Evolutionary conservation across 2,329 filamentous ascomycete species (phyloP).

Genomic region (Chaetomiaceae sp.): DNA sequence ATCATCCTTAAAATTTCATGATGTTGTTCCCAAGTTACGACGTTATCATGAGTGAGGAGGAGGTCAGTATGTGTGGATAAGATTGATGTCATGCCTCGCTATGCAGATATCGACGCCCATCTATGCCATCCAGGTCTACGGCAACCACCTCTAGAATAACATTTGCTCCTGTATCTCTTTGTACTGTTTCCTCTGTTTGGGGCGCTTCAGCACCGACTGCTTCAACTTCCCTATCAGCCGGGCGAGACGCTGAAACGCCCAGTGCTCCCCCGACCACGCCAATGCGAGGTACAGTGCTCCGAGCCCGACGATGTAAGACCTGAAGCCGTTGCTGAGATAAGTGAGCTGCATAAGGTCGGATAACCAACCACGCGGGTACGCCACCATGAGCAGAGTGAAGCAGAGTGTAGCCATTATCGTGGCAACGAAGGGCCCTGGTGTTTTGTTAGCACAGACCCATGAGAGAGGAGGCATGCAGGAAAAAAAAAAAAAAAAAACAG

Average conservation of each 20-base stretch:
- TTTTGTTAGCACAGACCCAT: constrained; percentile 22
- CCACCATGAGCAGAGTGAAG: constrained; percentile 73
- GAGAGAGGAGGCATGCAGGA: neutral
- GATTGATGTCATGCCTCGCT: neutral
- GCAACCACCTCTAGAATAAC: constrained; percentile 34
- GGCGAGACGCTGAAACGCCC: constrained; percentile 63
- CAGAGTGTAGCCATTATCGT: constrained; percentile 65
- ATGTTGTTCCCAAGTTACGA: no score
- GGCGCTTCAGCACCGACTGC: constrained; percentile 48
- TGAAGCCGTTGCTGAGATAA: constrained; percentile 64
- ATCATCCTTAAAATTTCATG: no score
- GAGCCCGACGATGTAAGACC: constrained; percentile 63
- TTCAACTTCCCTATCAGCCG: constrained; percentile 59
- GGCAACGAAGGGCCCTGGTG: constrained; percentile 72
- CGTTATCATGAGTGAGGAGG: no score
- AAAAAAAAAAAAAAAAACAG: neutral
- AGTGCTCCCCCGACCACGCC: constrained; percentile 66
- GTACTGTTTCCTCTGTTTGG: constrained; percentile 81
- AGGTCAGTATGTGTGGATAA: no score
- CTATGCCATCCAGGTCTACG: neutral
- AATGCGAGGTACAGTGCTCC: constrained; percentile 62
- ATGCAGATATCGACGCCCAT: neutral
- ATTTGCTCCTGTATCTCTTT: constrained; percentile 72
- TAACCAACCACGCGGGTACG: constrained; percentile 65
- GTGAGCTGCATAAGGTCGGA: constrained; percentile 79